phyloP scores from a whole-genome alignment of 345 rosid genomes.

The Linum usitatissimum region DNA sequence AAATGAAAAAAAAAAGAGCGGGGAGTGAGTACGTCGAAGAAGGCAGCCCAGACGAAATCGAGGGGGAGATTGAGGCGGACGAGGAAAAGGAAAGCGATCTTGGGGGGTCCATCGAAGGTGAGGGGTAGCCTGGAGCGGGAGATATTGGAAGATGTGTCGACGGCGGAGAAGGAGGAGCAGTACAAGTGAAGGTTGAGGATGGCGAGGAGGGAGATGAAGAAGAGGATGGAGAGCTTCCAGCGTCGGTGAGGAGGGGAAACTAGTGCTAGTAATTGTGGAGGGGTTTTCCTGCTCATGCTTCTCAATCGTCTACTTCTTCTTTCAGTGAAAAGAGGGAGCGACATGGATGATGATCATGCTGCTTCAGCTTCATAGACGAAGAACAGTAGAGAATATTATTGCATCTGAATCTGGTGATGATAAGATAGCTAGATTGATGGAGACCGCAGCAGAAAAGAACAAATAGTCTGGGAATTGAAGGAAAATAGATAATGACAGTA shows the following conservation, averaged over 20 bases:
- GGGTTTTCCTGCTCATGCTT: conserved; percentile 43
- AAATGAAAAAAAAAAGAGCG: not conserved
- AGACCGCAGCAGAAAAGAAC: no score
- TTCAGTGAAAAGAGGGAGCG: not conserved
- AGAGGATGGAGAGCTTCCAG: conserved; percentile 50
- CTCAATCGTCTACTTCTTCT: conserved; percentile 3
- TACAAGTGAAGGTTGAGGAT: conserved; percentile 38
- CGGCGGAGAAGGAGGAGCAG: conserved; percentile 15
- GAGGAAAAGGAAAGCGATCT: conserved; percentile 57
- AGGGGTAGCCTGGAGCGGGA: conserved; percentile 20
- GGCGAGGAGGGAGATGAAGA: conserved; percentile 44
- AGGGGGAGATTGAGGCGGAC: conserved; percentile 47
- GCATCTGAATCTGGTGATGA: no score
- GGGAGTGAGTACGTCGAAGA: conserved; percentile 43
- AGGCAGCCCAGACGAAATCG: conserved; percentile 61
- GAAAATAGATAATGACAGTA: not conserved
- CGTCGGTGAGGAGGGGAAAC: conserved; percentile 22
- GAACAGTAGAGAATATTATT: no score
- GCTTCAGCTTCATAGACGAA: no score
- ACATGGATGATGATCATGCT: not conserved
- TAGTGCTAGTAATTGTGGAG: conserved; percentile 14
- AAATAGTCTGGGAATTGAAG: not conserved
- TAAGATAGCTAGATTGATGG: no score
- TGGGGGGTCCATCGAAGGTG: conserved; percentile 34
- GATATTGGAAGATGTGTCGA: conserved; percentile 6